phyloP scores from a whole-genome alignment of 1,284 basidiomycete species.

The Cystobasidiaceae sp. region DNA sequence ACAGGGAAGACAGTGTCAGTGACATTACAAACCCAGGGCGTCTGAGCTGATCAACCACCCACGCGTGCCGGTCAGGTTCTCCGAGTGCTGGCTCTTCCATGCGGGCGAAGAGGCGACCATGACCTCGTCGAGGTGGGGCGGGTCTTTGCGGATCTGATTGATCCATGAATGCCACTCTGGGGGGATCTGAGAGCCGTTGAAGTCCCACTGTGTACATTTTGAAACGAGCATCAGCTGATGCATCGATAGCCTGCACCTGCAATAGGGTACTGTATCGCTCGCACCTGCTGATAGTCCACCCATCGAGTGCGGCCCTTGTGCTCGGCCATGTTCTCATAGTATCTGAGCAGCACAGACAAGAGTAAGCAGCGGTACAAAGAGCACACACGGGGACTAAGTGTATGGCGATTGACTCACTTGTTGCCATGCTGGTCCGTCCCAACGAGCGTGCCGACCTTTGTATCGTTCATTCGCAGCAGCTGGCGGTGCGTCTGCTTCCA shows the following conservation, averaged over 20 bases:
- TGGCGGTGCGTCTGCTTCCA: slow-evolving; percentile 20
- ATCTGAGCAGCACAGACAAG: slow-evolving; percentile 75
- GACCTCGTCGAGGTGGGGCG: slow-evolving; percentile 68
- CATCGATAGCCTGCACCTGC: background rate
- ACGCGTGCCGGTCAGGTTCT: slow-evolving; percentile 85
- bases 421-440: slow-evolving; percentile 69
- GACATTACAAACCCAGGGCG: background rate
- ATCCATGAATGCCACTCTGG: slow-evolving; percentile 95
- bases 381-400: background rate
- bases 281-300: slow-evolving; percentile 81
- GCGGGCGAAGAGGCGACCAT: slow-evolving; percentile 63
- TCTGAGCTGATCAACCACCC: slow-evolving; percentile 65
- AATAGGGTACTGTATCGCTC: slow-evolving; percentile 28
- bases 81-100: slow-evolving; percentile 62
- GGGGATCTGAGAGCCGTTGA: slow-evolving; percentile 81
- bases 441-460: slow-evolving; percentile 70
- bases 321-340: slow-evolving; percentile 82
- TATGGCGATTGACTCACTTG: slow-evolving; percentile 1
- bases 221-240: background rate
- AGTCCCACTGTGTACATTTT: slow-evolving; percentile 65
- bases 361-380: background rate
- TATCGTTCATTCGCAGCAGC: slow-evolving; percentile 54
- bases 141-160: slow-evolving; percentile 74
- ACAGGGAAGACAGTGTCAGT: background rate
- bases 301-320: slow-evolving; percentile 81